A percentile compares a stretch with the other conserved stretches of the same genome.
Conservation (phyloP, 1,284 basidiomycete genomes). For the Volvariella volvacea region DNA sequence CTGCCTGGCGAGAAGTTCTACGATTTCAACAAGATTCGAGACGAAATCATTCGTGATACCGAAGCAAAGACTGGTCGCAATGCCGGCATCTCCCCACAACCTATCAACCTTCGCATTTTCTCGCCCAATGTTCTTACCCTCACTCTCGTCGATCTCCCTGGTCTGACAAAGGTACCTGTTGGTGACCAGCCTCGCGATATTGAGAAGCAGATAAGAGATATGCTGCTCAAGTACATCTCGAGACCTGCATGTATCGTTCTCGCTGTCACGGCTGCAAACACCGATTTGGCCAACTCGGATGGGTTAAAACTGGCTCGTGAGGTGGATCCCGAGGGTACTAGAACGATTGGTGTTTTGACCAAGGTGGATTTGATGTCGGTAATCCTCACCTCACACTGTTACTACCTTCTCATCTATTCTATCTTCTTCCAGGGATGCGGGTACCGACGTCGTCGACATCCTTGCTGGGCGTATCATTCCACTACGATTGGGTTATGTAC, state of each 20-base stretch:
- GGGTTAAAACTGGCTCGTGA: slow-evolving; percentile 95
- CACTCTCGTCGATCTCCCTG: slow-evolving; percentile 95
- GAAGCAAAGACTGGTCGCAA: slow-evolving; percentile 98
- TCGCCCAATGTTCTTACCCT: slow-evolving; percentile 96
- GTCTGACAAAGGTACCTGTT: slow-evolving; percentile 94
- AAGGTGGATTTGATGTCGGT: slow-evolving; percentile 95
- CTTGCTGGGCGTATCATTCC: slow-evolving; percentile 96
- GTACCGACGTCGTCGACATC: slow-evolving; percentile 98
- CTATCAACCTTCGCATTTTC: slow-evolving; percentile 96
- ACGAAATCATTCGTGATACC: slow-evolving; percentile 94
- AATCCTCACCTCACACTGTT: not conserved
- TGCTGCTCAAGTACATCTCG: slow-evolving; percentile 94
- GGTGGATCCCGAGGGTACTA: slow-evolving; percentile 91
- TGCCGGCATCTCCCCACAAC: slow-evolving; percentile 91
- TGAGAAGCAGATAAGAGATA: slow-evolving; percentile 95
- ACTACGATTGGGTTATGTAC: slow-evolving; percentile 92
- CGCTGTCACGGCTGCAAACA: slow-evolving; percentile 94
- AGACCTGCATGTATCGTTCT: slow-evolving; percentile 89
- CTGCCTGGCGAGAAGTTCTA: slow-evolving; percentile 95
- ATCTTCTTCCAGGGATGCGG: slow-evolving; percentile 66
- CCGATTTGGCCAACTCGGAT: slow-evolving; percentile 97
- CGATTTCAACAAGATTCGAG: slow-evolving; percentile 95
- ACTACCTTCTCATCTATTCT: slow-evolving; percentile 3
- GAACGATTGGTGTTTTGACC: slow-evolving; percentile 96
- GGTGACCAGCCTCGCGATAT: slow-evolving; percentile 98